Percentiles rank a stretch among this genome's conserved stretches.
Evolutionary conservation across 2,329 filamentous ascomycete genomes (phyloP).

Genomic region (Tolypocladium guangdongense): DNA sequence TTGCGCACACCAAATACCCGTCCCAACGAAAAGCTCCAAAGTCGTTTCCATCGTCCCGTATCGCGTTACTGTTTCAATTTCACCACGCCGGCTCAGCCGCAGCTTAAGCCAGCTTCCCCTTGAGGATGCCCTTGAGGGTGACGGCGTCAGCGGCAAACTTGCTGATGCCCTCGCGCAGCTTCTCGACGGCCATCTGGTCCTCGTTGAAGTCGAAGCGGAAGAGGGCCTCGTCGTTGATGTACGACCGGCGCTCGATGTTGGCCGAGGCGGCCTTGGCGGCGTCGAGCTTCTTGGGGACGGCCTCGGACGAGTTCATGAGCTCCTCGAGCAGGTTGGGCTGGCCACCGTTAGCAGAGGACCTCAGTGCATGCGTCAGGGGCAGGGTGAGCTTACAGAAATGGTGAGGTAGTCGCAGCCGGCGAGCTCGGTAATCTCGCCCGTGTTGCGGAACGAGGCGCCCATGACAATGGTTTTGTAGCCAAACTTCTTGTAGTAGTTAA

Average conservation of each 20-base stretch:
- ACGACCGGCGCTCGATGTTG: slow-evolving; percentile 67
- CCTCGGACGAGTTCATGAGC: slow-evolving; percentile 70
- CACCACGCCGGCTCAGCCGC: not conserved
- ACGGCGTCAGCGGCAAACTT: slow-evolving; percentile 96
- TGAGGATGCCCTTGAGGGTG: slow-evolving; percentile 86
- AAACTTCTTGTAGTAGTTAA: slow-evolving; percentile 99
- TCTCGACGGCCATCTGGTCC: slow-evolving; percentile 98
- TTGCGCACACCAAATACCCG: not conserved
- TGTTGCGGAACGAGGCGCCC: slow-evolving; percentile 96
- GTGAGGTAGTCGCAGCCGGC: slow-evolving; percentile 98
- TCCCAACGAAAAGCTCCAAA: not conserved
- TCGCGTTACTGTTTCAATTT: not conserved
- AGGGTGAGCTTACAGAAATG: slow-evolving; percentile 61
- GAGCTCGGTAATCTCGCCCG: slow-evolving; percentile 94
- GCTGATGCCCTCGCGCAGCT: slow-evolving; percentile 98
- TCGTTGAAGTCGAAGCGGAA: slow-evolving; percentile 99
- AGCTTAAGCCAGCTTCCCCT: slow-evolving; percentile 60
- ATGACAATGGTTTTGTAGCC: slow-evolving; percentile 99
- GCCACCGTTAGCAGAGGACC: slow-evolving; percentile 7
- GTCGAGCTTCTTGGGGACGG: slow-evolving; percentile 52
- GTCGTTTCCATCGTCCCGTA: not conserved
- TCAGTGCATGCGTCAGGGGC: not conserved
- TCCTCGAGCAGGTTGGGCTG: slow-evolving; percentile 90
- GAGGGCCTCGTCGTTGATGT: slow-evolving; percentile 75
- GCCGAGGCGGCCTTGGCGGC: too few species aligned